Evolutionary conservation across 768 basidiomycete genomes (phyloP), one percentile per base, ranked within the genome.

Genomic region (Termitomyces sp.): DNA sequence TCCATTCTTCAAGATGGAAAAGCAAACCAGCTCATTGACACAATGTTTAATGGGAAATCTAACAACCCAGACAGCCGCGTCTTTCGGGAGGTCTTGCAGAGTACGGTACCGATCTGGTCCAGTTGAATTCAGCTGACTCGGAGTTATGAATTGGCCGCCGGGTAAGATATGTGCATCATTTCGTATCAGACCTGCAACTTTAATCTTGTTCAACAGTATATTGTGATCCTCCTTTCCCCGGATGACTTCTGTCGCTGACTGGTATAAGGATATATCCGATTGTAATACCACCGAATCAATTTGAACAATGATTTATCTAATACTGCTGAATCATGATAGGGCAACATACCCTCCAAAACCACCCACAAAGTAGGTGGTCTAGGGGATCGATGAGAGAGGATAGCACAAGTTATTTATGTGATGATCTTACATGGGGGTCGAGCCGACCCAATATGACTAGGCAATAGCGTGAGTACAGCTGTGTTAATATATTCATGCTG

Each of bases 221-320:
- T 44, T 16, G 25, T 27, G 5, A 29, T 17, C 4, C 29, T 27
- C 19, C 10, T 32, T 32, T 12, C 17, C 27, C 5, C 4, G 2
- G 19, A 31, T 19, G 29, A 31, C 10, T 31, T 32, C 12, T 47
- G n/a, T 21, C n/a, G 31, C 70, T 10, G 54, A 41, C 54, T 77
- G 79, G 63, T 82, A 82, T 48, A 78, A 57, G 4, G 71, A 63
- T 77, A 63, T 76, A 76, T 2, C 82, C 80, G 51, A 82, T 82
- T n/a, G 62, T 76, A 82, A 58, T 82, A 80, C 51, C 70, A 67
- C 59, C 77, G 77, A 57, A 53, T 23, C 11, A 14, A 27, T 27
- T 41, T 44, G 12, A 23, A 23, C 11, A 43, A 14, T 44, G 1
- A 16, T 44, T 27, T 21, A 10, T 4, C 12, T 43, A 43, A 21